A percentile compares a stretch with the other conserved stretches of the same genome.
Evolutionary conservation across 2,329 filamentous ascomycete genomes (phyloP).

Genomic region (Ophiocordyceps camponoti-leonardi): DNA sequence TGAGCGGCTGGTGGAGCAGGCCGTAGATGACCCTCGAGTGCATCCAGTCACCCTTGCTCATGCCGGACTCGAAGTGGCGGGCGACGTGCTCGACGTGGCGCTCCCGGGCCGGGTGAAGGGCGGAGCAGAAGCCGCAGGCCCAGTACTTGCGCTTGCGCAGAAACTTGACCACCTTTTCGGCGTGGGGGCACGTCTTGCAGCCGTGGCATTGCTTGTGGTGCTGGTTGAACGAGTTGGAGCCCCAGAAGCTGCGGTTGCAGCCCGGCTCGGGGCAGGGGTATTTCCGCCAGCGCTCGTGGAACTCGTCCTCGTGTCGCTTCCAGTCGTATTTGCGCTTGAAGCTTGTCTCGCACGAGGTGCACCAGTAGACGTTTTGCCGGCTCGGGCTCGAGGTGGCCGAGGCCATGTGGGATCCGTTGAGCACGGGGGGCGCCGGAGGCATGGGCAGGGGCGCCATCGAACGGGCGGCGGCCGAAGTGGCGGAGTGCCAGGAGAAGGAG

Average conservation of each 20-base stretch:
- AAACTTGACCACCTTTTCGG: slow-evolving; percentile 44
- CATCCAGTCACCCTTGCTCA: slow-evolving; percentile 49
- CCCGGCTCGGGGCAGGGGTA: slow-evolving; percentile 45
- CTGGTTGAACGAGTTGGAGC: slow-evolving; percentile 50
- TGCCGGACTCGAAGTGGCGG: slow-evolving; percentile 45
- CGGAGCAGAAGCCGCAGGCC: slow-evolving; percentile 52
- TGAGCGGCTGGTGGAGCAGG: slow-evolving; percentile 45
- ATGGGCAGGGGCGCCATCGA: slow-evolving; percentile 20
- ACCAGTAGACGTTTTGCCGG: slow-evolving; percentile 35
- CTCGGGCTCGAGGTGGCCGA: slow-evolving; percentile 12
- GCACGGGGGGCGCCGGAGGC: slow-evolving; percentile 14
- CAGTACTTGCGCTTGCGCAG: slow-evolving; percentile 48
- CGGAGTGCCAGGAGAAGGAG: slow-evolving; percentile 22
- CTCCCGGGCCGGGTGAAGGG: slow-evolving; percentile 43
- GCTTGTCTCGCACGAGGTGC: slow-evolving; percentile 42
- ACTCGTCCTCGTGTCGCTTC: slow-evolving; percentile 54
- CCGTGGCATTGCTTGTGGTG: slow-evolving; percentile 49
- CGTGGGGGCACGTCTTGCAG: slow-evolving; percentile 47
- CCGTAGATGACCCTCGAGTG: slow-evolving; percentile 52
- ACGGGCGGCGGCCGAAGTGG: slow-evolving; percentile 14
- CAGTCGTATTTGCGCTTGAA: slow-evolving; percentile 53
- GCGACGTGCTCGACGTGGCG: slow-evolving; percentile 53
- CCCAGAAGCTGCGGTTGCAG: slow-evolving; percentile 52
- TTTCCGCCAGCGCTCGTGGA: slow-evolving; percentile 50
- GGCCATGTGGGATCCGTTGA: slow-evolving; percentile 14